phyloP scores from a whole-genome alignment of 129 eudicot genomes.

The Lactuca saligna region DNA sequence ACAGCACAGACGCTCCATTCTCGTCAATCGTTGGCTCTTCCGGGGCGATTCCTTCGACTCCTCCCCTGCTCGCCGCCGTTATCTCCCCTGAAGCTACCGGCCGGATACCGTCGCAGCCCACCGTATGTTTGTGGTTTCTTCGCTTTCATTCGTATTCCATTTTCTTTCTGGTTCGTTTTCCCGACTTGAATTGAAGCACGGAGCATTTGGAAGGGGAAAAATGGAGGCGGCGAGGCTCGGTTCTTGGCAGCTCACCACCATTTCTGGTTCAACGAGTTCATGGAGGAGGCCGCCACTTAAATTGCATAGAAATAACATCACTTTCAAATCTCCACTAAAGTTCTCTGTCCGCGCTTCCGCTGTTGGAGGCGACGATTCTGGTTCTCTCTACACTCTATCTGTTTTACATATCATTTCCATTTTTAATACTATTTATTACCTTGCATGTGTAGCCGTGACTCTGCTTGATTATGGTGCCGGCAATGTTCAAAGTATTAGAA shows the following conservation, averaged over 20 bases:
- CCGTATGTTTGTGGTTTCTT: too few species aligned
- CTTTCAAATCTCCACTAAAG: constrained; percentile 36
- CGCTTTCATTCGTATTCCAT: too few species aligned
- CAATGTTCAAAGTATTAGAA: constrained; percentile 89
- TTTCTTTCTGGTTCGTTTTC: background rate
- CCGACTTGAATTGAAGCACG: background rate
- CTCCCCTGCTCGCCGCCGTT: too few species aligned
- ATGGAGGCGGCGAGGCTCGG: constrained; percentile 49
- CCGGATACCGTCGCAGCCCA: too few species aligned
- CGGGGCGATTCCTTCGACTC: too few species aligned
- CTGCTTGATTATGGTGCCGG: constrained; percentile 99
- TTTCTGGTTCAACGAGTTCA: constrained; percentile 3
- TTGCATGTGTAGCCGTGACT: constrained; percentile 59
- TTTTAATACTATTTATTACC: background rate
- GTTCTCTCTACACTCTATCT: constrained; percentile 28
- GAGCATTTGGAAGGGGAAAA: constrained; percentile 13
- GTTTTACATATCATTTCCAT: background rate
- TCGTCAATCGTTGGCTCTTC: too few species aligned
- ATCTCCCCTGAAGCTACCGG: too few species aligned
- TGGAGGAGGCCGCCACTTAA: constrained; percentile 24
- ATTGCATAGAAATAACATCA: constrained; percentile 17
- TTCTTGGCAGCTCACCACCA: constrained; percentile 35
- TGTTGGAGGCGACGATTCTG: constrained; percentile 42
- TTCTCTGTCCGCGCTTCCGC: constrained; percentile 67
- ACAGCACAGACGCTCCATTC: too few species aligned